These are phyloP conservation scores for Debaryomyces maramus DNA, from an alignment of 805 yeast genomes.

Conservation along the genomic window DNA sequence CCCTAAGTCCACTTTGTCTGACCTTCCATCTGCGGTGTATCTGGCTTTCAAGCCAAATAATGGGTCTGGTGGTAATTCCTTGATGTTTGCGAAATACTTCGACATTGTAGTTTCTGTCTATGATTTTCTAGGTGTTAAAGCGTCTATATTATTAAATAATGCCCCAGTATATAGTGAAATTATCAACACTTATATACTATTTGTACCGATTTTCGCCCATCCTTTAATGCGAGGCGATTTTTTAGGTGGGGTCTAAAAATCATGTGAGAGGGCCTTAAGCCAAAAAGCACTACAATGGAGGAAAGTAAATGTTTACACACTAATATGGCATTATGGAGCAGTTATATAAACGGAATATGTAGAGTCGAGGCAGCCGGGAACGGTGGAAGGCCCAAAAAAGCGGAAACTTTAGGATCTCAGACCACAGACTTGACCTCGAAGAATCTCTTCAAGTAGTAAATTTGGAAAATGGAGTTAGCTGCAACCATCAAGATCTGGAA, in stretches of 20 bases:
- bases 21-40: conserved; percentile 54
- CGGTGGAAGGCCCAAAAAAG: not conserved
- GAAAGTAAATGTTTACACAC: too few species aligned
- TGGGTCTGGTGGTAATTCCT: conserved; percentile 80
- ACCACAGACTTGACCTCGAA: conserved; percentile 93
- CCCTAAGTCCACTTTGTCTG: conserved; percentile 78
- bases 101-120: too few species aligned
- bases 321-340: too few species aligned
- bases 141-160: too few species aligned
- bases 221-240: conserved; percentile 5
- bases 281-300: too few species aligned
- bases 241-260: not conserved
- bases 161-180: too few species aligned
- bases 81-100: conserved; percentile 48
- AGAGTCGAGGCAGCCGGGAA: not conserved
- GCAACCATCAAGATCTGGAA: conserved; percentile 87
- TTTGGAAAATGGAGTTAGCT: conserved; percentile 87
- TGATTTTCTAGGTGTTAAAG: too few species aligned
- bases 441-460: conserved; percentile 89
- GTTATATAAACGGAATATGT: not conserved
- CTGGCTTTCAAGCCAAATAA: conserved; percentile 79
- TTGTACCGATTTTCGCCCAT: too few species aligned
- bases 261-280: conserved; percentile 4
- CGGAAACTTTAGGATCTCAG: conserved; percentile 33
- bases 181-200: too few species aligned